Conservation (phyloP, 2,329 filamentous ascomycete species). For the Graphilbum sp. region DNA sequence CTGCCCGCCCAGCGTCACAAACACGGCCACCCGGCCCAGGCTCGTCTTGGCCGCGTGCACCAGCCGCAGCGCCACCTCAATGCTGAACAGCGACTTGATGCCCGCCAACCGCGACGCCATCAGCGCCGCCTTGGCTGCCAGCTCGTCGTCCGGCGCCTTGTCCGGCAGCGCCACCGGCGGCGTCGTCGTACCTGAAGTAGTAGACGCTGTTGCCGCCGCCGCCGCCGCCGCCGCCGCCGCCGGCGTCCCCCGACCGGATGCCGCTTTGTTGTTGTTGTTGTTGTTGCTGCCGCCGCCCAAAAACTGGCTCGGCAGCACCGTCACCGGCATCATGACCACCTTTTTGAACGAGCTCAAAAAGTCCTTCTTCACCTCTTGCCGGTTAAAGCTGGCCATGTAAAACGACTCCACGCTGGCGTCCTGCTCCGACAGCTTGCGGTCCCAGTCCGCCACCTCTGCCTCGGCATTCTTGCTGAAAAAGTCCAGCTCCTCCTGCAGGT, state of each 20-base stretch:
- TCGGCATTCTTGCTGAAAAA: constrained; percentile 67
- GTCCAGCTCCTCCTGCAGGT: constrained; percentile 80
- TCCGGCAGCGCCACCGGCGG: constrained; percentile 4
- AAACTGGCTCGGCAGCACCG: constrained; percentile 52
- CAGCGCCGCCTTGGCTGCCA: constrained; percentile 92
- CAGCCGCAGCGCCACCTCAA: constrained; percentile 80
- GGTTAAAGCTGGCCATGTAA: constrained; percentile 88
- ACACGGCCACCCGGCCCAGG: constrained; percentile 69
- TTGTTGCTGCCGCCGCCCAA: constrained; percentile 27
- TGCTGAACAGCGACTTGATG: constrained; percentile 88
- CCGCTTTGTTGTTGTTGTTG: constrained; percentile 6
- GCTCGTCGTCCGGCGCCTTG: constrained; percentile 69
- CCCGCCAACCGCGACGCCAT: constrained; percentile 92
- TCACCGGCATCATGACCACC: constrained; percentile 98
- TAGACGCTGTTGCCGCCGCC: not conserved
- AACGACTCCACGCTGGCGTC: constrained; percentile 84
- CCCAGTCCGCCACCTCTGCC: constrained; percentile 67
- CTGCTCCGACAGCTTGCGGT: constrained; percentile 79
- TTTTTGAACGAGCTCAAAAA: constrained; percentile 96
- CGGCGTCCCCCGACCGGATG: not conserved
- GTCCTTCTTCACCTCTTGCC: constrained; percentile 90
- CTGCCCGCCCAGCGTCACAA: constrained; percentile 65
- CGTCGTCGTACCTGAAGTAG: constrained; percentile 5
- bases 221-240: not conserved
- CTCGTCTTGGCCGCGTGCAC: constrained; percentile 81